Base-by-base conservation (phyloP, 2,329 filamentous ascomycete genomes). In the Hyphodiscus sp. region DNA sequence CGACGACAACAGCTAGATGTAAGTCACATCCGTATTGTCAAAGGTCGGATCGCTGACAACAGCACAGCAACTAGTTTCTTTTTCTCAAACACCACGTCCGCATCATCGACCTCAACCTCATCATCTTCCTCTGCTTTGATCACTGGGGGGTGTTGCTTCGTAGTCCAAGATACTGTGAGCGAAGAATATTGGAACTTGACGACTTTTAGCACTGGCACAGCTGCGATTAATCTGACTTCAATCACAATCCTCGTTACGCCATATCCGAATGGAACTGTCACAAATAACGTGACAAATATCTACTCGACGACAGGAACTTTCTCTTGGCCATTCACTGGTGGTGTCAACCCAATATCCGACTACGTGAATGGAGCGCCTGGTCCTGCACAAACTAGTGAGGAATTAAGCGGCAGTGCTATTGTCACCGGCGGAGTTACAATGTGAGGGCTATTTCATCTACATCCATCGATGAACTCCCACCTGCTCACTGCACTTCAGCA, bases 171-270 rank as follows among this genome's bases (percentile, higher is more conserved):
- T 52, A 50, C 46, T 13, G 49, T 58, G 11, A 58, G 38, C 26
- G 53, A 55, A 43, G 47, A 49, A 1, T 56, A 45, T 19, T 55
- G 52, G 53, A 6, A 41, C 18, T 47, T 46, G 16, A 49, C 50
- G 19, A 41, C 10, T 13, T 48, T 30, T 8, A 46, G 20, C 30
- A 47, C 51, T 10, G 26, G n/a, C 20, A 10, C 8, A 18, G 8
- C 29, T 18, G 41, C 51, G 6, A 50, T 56, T 18, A 56, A 51
- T 19, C 16, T 54, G 13, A 56, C 54, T 9, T 51, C 46, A 6
- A 52, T 54, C n/a, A 58, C 56, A 6, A 54, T 54, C 9, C 51
- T 30, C 30, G 26, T 58, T 2, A 58, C 54, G 7, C 50, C 51
- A 10, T 58, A 52, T 23, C 51, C 47, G n/a, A 51, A 45, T 4